These are phyloP conservation scores for Gamarada debralockiae DNA, from an alignment of 495 filamentous ascomycete species.

Conservation along the genomic window DNA sequence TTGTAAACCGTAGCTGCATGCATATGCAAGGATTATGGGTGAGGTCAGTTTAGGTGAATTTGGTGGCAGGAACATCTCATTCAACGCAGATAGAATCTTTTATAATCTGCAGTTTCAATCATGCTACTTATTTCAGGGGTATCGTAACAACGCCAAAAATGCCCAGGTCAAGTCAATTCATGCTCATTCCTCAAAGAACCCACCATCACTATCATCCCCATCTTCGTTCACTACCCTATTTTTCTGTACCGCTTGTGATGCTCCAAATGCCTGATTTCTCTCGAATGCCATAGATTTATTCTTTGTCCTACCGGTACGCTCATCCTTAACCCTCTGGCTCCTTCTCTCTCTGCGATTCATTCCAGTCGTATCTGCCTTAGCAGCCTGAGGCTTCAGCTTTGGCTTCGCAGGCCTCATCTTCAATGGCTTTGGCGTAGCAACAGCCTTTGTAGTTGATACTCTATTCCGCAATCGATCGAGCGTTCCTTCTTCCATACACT, in stretches of 20 bases:
- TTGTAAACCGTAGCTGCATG: too few species aligned
- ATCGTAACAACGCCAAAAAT: slow-evolving; percentile 9
- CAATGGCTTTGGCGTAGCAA: neutral
- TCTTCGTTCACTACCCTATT: neutral
- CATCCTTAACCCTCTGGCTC: neutral
- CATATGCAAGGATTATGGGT: too few species aligned
- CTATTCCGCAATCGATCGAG: slow-evolving; percentile 54
- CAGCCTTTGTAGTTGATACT: neutral
- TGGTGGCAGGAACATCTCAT: too few species aligned
- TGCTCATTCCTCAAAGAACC: slow-evolving; percentile 21
- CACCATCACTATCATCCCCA: slow-evolving; percentile 22
- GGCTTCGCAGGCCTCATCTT: slow-evolving; percentile 8
- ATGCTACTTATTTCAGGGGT: slow-evolving; percentile 8
- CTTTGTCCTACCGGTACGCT: slow-evolving; percentile 8
- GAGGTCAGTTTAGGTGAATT: too few species aligned
- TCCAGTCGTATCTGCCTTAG: slow-evolving; percentile 15
- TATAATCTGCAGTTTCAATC: too few species aligned
- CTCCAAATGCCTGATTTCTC: slow-evolving; percentile 21
- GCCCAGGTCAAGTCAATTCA: neutral
- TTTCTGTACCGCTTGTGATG: neutral
- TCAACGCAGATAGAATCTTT: too few species aligned
- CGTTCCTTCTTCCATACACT: slow-evolving; percentile 62
- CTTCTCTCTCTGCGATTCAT: slow-evolving; percentile 22
- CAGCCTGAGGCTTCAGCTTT: slow-evolving; percentile 1
- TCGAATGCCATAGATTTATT: slow-evolving; percentile 20